These are phyloP conservation scores for Ophioceras dolichostomum DNA, from an alignment of 2,329 filamentous ascomycete species.

Conservation along the genomic window DNA sequence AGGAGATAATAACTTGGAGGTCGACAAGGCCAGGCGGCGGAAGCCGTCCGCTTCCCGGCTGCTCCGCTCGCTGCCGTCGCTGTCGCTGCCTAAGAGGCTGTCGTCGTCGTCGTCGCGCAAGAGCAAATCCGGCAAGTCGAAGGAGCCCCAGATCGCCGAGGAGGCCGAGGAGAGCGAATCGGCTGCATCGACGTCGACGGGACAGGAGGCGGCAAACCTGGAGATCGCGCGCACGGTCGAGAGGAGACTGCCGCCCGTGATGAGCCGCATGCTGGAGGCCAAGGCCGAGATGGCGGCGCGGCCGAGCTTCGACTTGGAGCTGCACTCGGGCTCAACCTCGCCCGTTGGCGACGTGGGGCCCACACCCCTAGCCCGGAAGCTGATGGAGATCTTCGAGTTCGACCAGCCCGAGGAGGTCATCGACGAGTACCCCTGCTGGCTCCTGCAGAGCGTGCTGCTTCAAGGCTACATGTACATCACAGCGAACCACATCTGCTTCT, in stretches of 20 bases:
- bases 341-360: constrained; percentile 25
- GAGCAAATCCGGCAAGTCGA: constrained; percentile 26
- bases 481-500: constrained; percentile 86
- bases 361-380: constrained; percentile 51
- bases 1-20: background rate
- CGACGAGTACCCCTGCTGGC: constrained; percentile 86
- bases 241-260: constrained; percentile 50
- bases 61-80: constrained; percentile 49
- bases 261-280: constrained; percentile 68
- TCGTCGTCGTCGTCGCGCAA: constrained; percentile 14
- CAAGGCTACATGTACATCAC: constrained; percentile 97
- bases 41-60: constrained; percentile 27
- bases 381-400: constrained; percentile 82
- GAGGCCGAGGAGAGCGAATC: constrained; percentile 18
- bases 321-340: constrained; percentile 25
- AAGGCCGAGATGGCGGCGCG: constrained; percentile 49
- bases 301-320: constrained; percentile 44
- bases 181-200: constrained; percentile 7
- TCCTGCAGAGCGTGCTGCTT: constrained; percentile 80
- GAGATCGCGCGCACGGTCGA: too few relatives aligned
- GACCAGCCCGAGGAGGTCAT: constrained; percentile 73
- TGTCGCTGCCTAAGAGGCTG: constrained; percentile 29
- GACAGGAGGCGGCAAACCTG: too few relatives aligned
- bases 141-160: constrained; percentile 20
- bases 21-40: constrained; percentile 1